phyloP scores from a whole-genome alignment of 2,329 filamentous ascomycete species.

The Stachybotrys elegans region DNA sequence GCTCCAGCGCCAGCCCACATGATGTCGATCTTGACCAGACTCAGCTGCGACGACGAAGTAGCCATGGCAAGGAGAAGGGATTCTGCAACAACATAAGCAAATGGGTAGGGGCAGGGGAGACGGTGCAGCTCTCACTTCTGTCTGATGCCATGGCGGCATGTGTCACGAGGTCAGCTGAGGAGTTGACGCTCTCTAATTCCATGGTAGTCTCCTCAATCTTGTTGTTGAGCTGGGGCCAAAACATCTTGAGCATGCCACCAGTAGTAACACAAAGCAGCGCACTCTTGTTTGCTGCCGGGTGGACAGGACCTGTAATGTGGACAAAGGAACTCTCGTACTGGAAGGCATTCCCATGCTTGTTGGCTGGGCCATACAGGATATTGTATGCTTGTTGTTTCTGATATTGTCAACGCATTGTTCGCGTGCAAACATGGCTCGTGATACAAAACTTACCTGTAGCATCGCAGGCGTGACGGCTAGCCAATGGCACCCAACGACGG shows the following conservation, averaged over 20 bases:
- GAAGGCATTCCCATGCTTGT: constrained; percentile 60
- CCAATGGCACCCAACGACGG: constrained; percentile 84
- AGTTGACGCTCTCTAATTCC: constrained; percentile 69
- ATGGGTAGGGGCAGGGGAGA: neutral
- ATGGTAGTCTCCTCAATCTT: constrained; percentile 66
- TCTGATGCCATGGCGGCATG: constrained; percentile 74
- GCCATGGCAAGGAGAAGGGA: constrained; percentile 61
- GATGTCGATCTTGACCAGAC: constrained; percentile 67
- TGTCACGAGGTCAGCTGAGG: constrained; percentile 70
- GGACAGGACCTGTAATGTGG: constrained; percentile 64
- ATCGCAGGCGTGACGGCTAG: constrained; percentile 53
- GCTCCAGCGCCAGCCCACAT: constrained; percentile 59
- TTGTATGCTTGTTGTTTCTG: constrained; percentile 34
- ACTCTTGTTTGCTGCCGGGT: constrained; percentile 65
- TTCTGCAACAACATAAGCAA: constrained; percentile 26
- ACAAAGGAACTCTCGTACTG: constrained; percentile 63
- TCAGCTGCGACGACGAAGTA: constrained; percentile 66
- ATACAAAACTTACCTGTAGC: constrained; percentile 25
- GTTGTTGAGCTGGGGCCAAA: constrained; percentile 70
- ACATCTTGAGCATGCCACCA: constrained; percentile 66
- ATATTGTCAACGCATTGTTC: neutral
- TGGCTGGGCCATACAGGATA: constrained; percentile 54
- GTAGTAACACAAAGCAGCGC: constrained; percentile 73
- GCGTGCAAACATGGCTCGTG: too few relatives aligned
- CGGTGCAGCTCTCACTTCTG: constrained; percentile 57